Percentiles rank a stretch among this genome's conserved stretches.
Conservation (phyloP, 1,139 yeast genomes). For the Saccharomyces hybrid region DNA sequence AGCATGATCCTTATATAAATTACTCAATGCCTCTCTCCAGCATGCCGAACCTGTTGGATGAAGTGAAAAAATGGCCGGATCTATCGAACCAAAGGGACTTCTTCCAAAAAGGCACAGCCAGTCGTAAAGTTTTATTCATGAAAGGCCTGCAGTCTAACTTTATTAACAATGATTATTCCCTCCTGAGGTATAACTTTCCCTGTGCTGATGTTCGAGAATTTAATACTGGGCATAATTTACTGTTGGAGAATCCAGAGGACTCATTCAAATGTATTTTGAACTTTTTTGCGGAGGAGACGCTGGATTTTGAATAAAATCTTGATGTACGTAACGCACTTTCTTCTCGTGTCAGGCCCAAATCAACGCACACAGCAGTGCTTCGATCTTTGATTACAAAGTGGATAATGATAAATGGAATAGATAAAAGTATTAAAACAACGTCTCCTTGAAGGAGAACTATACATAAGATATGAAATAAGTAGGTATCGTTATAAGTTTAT, state of each 20-base stretch:
- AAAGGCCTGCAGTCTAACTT: constrained; percentile 21
- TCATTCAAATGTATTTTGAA: constrained; percentile 13
- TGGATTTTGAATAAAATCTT: neutral
- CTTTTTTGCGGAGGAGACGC: constrained; percentile 9
- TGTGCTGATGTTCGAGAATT: constrained; percentile 18
- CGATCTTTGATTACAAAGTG: neutral
- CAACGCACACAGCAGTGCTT: neutral
- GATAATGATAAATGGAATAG: neutral
- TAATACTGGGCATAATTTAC: constrained; percentile 23
- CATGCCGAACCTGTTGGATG: constrained; percentile 21
- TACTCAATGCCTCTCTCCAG: constrained; percentile 20
- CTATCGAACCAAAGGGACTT: neutral
- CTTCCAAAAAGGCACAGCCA: neutral
- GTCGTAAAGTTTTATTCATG: constrained; percentile 18
- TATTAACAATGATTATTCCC: constrained; percentile 14
- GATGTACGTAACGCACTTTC: neutral
- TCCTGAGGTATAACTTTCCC: constrained; percentile 16
- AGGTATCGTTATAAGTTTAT: neutral
- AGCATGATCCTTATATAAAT: constrained; percentile 15
- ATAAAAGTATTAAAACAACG: neutral
- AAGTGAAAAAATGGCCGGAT: constrained; percentile 23
- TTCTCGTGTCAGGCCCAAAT: neutral
- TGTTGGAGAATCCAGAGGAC: constrained; percentile 21
- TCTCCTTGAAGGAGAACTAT: neutral
- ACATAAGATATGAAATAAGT: neutral